These are phyloP conservation scores for Aspergillus amoenus DNA, from an alignment of 2,329 filamentous ascomycete genomes.

Conservation along the genomic window DNA sequence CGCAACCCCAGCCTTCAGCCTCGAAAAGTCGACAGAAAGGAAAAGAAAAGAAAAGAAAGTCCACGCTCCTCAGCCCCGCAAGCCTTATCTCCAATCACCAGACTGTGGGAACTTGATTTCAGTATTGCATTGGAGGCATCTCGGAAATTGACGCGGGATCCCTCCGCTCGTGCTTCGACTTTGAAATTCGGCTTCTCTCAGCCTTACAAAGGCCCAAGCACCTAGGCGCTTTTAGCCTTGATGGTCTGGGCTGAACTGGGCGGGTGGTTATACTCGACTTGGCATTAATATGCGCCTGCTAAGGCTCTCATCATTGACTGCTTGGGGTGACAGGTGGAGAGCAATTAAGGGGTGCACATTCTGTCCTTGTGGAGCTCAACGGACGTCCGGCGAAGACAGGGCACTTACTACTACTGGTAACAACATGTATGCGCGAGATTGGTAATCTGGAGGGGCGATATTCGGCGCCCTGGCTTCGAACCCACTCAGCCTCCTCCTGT, in stretches of 20 bases:
- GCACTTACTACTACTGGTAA: too few relatives aligned
- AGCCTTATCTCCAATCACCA: too few relatives aligned
- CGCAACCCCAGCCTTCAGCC: not conserved
- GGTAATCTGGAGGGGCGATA: too few relatives aligned
- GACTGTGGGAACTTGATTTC: not conserved
- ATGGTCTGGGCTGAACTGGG: not conserved
- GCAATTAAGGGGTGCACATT: too few relatives aligned
- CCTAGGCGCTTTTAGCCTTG: not conserved
- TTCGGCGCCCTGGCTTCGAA: too few relatives aligned
- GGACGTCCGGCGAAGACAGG: too few relatives aligned
- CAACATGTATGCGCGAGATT: too few relatives aligned
- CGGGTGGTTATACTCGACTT: not conserved
- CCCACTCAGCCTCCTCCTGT: too few relatives aligned
- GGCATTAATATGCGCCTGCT: not conserved
- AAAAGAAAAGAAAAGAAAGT: not conserved
- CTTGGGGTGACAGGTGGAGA: too few relatives aligned
- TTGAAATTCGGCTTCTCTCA: not conserved
- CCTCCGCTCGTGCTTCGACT: not conserved
- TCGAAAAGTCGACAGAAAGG: not conserved
- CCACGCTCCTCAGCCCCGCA: not conserved
- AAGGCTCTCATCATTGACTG: too few relatives aligned
- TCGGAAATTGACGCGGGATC: not conserved
- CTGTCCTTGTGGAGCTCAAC: too few relatives aligned
- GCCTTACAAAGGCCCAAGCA: not conserved
- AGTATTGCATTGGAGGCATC: not conserved